These are phyloP conservation scores for Rhododendron vialii DNA, from an alignment of 148 eudicot genomes.

Conservation along the genomic window DNA sequence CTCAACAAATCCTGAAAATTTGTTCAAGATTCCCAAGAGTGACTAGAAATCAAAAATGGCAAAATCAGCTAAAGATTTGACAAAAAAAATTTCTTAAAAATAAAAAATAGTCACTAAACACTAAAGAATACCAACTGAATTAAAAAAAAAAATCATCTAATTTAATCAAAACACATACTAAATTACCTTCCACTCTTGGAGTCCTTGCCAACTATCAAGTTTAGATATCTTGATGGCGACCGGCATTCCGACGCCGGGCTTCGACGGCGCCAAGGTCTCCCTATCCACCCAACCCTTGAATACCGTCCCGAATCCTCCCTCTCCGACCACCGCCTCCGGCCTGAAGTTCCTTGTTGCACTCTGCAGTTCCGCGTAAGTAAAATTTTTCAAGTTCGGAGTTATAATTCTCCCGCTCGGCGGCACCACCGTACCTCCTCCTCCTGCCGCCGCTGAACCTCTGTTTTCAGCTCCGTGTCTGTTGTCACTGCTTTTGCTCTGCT, in stretches of 20 bases:
- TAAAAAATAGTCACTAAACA: no score
- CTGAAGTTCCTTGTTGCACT: slow-evolving; percentile 58
- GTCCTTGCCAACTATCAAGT: slow-evolving; percentile 69
- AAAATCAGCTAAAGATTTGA: neutral
- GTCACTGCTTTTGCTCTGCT: neutral
- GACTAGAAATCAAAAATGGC: neutral
- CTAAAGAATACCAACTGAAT: neutral
- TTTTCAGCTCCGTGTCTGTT: neutral
- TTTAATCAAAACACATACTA: neutral
- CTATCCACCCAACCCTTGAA: slow-evolving; percentile 75
- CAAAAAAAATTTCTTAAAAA: neutral
- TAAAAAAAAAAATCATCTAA: neutral
- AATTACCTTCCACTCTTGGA: slow-evolving; percentile 79
- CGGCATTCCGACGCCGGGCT: slow-evolving; percentile 49
- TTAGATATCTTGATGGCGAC: slow-evolving; percentile 77
- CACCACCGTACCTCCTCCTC: neutral
- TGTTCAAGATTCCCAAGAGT: neutral
- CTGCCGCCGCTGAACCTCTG: neutral
- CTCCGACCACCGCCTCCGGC: slow-evolving; percentile 62
- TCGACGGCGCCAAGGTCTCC: slow-evolving; percentile 61
- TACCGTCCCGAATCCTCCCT: slow-evolving; percentile 85
- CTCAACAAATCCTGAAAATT: neutral
- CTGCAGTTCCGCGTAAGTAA: slow-evolving; percentile 39
- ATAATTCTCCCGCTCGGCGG: slow-evolving; percentile 32
- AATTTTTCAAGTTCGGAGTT: slow-evolving; percentile 49